phyloP scores from a whole-genome alignment of 768 basidiomycete genomes.

The Leccinum subgranulosum region DNA sequence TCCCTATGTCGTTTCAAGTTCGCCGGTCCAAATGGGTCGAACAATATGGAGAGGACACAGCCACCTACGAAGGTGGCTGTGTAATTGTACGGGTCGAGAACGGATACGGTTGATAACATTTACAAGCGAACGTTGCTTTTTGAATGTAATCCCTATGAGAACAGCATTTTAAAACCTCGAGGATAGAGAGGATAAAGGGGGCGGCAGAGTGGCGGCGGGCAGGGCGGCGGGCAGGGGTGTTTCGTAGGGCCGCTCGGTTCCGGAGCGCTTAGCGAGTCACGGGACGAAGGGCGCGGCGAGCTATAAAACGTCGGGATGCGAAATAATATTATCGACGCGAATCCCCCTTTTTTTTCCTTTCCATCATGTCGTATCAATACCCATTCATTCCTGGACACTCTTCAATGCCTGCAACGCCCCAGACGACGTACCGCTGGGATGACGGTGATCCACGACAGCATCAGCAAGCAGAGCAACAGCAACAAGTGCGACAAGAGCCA shows the following conservation, averaged over 20 bases:
- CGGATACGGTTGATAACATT: neutral
- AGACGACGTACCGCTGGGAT: slow-evolving; percentile 40
- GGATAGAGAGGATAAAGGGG: no score
- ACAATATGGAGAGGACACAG: neutral
- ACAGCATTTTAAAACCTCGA: neutral
- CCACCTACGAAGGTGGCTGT: neutral
- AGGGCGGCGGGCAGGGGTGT: neutral
- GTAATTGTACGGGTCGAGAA: neutral
- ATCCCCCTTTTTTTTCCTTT: slow-evolving; percentile 27
- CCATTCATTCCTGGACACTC: slow-evolving; percentile 46
- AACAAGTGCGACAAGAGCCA: slow-evolving; percentile 28
- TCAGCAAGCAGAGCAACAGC: neutral
- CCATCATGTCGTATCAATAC: slow-evolving; percentile 48
- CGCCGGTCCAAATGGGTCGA: neutral
- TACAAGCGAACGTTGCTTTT: neutral
- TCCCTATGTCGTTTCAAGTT: neutral
- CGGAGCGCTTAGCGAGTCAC: slow-evolving; percentile 23
- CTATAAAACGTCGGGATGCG: slow-evolving; percentile 30
- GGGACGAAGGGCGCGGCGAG: slow-evolving; percentile 5
- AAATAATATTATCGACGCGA: neutral
- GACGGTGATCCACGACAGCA: slow-evolving; percentile 30
- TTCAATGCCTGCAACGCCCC: slow-evolving; percentile 48
- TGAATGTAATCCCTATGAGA: neutral
- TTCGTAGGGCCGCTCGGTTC: slow-evolving; percentile 8
- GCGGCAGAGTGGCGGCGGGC: neutral